Base-by-base conservation (phyloP, 106 monocot species). In the Acorus gramineus region DNA sequence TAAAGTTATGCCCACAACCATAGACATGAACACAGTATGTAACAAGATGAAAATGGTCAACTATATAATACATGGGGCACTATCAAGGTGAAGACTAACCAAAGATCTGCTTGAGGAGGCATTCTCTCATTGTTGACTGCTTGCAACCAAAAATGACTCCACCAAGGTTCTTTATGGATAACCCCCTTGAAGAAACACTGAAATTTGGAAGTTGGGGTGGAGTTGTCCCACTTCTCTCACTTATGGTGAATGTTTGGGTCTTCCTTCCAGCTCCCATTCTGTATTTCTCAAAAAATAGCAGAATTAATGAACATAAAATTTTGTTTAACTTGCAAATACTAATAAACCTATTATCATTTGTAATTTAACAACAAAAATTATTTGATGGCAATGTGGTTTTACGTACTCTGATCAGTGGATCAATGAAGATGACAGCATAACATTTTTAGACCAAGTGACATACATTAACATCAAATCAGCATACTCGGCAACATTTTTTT, bases 131-230 rank as follows among this genome's bases (percentile, higher is more conserved):
- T 3, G 80, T 80, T n/a, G 14, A 8, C 51, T 71, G 7, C 3
- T 69, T 75, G 71, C 80, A 80, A 5, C 80, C 75, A 71, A 80
- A 80, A 6, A 80, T 75, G 3, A 57, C 80, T 14, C 75, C 80
- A 56, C 80, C 80, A 1, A 80, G 47, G 12, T 80, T 66, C 5
- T 7, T 46, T 45, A 71, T 71, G 14, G 44, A 28, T 56, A 80
- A 62, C 46, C 63, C 66, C 14, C 75, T 65, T 8, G 52, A 56
- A 68, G 55, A 12, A 3, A 49, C 11, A 11, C 50, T 56, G 44
- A 5, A 3, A 46, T 54, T 69, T 46, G 2, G 11, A 5, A 11
- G 7, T 42, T 28, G 28, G 28, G 11, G 44, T 46, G 69, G 51
- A 70, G 47, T 13, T 4, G 3, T 2, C 47, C n/a, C 53, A 3